A percentile compares a stretch with the other conserved stretches of the same genome.
These are phyloP conservation scores for Closterium sp. DNA, from an alignment of 139 green algal species.

Conservation along the genomic window DNA sequence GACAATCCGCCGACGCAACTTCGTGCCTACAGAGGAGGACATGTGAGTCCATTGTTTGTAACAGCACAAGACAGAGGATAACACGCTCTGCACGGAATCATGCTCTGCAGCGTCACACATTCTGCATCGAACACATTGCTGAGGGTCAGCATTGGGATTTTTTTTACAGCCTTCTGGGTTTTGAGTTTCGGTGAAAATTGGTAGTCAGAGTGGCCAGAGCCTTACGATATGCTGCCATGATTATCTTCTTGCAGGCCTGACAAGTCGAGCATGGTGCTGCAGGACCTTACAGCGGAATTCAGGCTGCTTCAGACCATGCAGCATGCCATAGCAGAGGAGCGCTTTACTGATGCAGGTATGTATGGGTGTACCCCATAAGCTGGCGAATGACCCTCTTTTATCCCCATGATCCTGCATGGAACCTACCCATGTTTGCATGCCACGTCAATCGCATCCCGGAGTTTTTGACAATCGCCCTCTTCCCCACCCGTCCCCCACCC, in stretches of 20 bases:
- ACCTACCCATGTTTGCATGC: background rate
- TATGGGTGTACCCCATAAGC: too few species aligned
- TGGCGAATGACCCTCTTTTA: too few species aligned
- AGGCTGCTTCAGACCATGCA: background rate
- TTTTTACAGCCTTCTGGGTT: too few species aligned
- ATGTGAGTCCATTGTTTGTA: background rate
- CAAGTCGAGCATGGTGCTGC: background rate
- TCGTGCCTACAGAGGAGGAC: background rate
- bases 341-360: background rate
- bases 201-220: too few species aligned
- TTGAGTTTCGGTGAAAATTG: too few species aligned
- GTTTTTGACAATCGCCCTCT: too few species aligned
- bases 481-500: background rate
- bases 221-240: too few species aligned
- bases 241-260: background rate
- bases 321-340: background rate
- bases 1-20: background rate
- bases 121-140: background rate
- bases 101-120: background rate
- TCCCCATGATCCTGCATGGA: too few species aligned
- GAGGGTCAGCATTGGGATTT: background rate
- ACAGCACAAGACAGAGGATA: too few species aligned
- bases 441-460: background rate
- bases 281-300: slow-evolving; percentile 6
- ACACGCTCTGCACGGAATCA: too few species aligned